Base-by-base conservation (phyloP, 306 rosid genomes). In the Urtica urens region DNA sequence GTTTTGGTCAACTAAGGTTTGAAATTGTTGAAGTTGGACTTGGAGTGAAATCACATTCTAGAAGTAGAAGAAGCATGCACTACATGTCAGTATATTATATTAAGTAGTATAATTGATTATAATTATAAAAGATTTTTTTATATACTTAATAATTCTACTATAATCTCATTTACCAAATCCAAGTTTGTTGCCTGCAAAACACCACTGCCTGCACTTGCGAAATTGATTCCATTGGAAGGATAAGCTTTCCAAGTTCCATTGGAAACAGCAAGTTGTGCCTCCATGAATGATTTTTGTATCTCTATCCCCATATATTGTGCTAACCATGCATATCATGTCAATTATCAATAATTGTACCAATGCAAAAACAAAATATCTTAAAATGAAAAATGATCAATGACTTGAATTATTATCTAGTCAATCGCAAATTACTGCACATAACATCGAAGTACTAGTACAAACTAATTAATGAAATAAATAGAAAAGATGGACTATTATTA, bases 191-290 rank as follows among this genome's bases (percentile, higher is more conserved):
- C 31, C 2, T 19, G 41, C 31, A 67, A 37, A 35, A 67, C 60
- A 9, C 74, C 74, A 37, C 78, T 72, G 23, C 74, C 78, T n/a
- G 68, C 78, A 45, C 74, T 72, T 12, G 78, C 74, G 25, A 72
- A 67, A 57, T 72, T 72, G 38, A 72, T 49, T 35, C 71, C 74
- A 37, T 63, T 67, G 17, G 64, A 49, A 16, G 78, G 78, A 59
- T 67, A 72, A 14, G 7, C 55, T 21, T 54, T 67, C 37, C 41
- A 9, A 35, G 58, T 67, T 51, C 78, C 78, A 49, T 67, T 68
- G 6, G 13, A 10, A 59, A 63, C 68, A 4, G 43, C 68, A 58
- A 33, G 26, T 11, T 59, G 33, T 7, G 52, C 57, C 38, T 67
- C 68, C 3, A 67, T 46, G 46, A 53, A 63, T 46, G 74, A 68